Evolutionary conservation across 805 yeast genomes (phyloP).

Genomic region (Saccharomycopsis fibuligera): DNA sequence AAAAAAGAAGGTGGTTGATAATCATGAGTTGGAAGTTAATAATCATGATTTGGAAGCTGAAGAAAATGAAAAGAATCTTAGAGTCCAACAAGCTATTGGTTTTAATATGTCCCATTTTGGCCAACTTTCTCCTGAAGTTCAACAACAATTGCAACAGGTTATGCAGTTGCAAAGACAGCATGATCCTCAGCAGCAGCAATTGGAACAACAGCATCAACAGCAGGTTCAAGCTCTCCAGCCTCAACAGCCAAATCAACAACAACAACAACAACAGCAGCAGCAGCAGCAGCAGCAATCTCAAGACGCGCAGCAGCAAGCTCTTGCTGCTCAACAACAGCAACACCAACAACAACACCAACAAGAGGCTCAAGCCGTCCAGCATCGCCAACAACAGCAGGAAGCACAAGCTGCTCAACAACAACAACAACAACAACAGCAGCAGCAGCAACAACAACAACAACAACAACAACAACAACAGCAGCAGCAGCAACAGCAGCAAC

Average conservation of each 20-base stretch:
- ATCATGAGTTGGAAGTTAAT: not conserved
- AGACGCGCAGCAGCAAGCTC: conserved; percentile 16
- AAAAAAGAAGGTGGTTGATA: conserved; percentile 34
- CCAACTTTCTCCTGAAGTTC: not conserved
- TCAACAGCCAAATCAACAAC: conserved; percentile 19
- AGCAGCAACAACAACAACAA: conserved; percentile 21
- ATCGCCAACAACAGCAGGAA: conserved; percentile 15
- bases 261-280: conserved; percentile 17
- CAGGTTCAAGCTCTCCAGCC: conserved; percentile 15
- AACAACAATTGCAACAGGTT: not conserved
- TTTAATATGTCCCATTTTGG: not conserved
- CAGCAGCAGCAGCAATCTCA: conserved; percentile 20
- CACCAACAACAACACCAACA: conserved; percentile 17
- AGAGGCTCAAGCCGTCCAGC: conserved; percentile 1
- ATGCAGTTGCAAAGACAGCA: not conserved
- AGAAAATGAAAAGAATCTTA: not conserved
- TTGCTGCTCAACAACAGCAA: conserved; percentile 18
- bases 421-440: conserved; percentile 18
- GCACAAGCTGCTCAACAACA: conserved; percentile 19
- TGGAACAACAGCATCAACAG: conserved; percentile 3
- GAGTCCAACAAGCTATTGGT: conserved; percentile 1
- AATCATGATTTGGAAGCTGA: not conserved
- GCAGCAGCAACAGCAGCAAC: conserved; percentile 19
- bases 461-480: conserved; percentile 21
- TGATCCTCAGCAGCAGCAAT: not conserved